Evolutionary conservation across 176 grass and related monocot species (phyloP), one percentile per base, ranked within the genome.

Genomic region (Coix lacrymajobi): DNA sequence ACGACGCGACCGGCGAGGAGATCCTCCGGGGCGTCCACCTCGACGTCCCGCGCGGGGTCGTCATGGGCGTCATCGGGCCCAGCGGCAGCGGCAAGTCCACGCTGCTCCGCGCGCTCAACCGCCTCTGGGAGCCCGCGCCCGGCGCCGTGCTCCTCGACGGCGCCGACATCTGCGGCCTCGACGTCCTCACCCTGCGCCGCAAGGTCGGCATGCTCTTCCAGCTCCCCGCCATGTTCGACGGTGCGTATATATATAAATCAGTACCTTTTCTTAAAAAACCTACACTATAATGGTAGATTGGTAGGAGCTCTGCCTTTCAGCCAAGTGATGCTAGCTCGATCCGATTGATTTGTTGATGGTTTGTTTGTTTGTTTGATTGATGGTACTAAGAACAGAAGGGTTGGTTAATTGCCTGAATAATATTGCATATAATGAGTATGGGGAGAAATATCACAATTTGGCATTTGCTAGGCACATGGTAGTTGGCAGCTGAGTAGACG

Each of bases 171-270:
- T 80, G 89, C 90, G 38, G 0, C 74, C 8, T 98, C 56, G 96
- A 98, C 45, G 93, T 95, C 84, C 84, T 98, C 85, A 33, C 87
- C 34, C 92, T 98, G 51, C 84, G 96, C 2, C 88, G 96, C 41
- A 95, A 88, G 88, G 96, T 98, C 75, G 96, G 92, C 61, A 98
- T 98, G 96, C 96, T 98, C 72, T 98, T 98, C 89, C 96, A 98
- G 83, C 83, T 91, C 32, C 96, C 96, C 10, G 92, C 87, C 84
- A 94, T 98, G 92, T 98, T 98, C 83, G 87, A 95, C 31, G 96
- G 96, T 98, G 79, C 34, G 75, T 19, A 33, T 33, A 33, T 33
- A 33, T 33, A 33, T n/a, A n/a, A n/a, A n/a, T n/a, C n/a, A n/a
- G n/a, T n/a, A n/a, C n/a, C n/a, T n/a, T n/a, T n/a, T n/a, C n/a